Evolutionary conservation across 225 moss, liverwort and hornwort species (phyloP), one percentile per base, ranked within the genome.

Genomic region (Physcomitrium patens): DNA sequence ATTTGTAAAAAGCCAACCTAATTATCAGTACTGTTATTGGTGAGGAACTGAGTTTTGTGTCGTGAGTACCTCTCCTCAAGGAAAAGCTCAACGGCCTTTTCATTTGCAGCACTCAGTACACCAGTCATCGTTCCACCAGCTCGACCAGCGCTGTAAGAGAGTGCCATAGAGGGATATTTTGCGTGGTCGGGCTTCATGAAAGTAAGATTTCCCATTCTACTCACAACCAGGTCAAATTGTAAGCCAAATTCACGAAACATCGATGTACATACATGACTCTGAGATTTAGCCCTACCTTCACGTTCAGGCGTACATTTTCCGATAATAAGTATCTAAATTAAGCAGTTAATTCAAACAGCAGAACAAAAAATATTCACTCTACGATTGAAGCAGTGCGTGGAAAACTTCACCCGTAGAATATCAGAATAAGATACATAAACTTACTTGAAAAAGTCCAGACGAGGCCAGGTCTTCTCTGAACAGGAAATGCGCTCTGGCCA

Each of bases 61-160:
- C 19, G 18, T 19, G 61, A 19, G 41, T 80, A 96, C 96, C 87
- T 89, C 37, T 94, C 92, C 58, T 97, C 96, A n/a, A 97, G 90
- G 71, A 97, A 97, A 23, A 93, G 82, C 63, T 97, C 96, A 12
- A 97, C 96, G 9, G 96, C 96, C 74, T 87, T 94, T 83, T 97
- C 97, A 70, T 97, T 97, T 17, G 97, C 97, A 12, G 97, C 97
- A 65, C 97, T 97, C 69, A 97, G 56, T n/a, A 97, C 97, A 28
- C 97, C 94, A 18, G 97, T 97, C 97, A 97, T 94, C 12, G 97
- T 97, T 9, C 97, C 97, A 68, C 94, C 97, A 59, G 97, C 91
- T 50, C 94, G 91, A 57, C 97, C 97, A 46, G 97, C 97, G 41
- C 90, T 85, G 69, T 91, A 97, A 19, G 97, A 83, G 27, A 97